Evolutionary conservation across 805 yeast genomes (phyloP).

Genomic region (Pichia phayaonensis): DNA sequence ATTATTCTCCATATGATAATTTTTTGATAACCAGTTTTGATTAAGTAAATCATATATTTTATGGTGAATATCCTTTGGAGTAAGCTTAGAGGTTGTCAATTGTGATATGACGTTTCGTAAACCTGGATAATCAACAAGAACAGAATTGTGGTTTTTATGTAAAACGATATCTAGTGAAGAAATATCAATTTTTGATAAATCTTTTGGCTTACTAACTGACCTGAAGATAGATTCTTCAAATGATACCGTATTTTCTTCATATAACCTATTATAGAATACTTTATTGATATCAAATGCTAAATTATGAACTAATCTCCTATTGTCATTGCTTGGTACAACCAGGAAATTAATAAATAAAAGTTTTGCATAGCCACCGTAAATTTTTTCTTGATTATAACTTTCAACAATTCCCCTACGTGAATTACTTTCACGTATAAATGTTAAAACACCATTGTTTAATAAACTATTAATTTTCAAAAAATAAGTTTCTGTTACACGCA

Average conservation of each 20-base stretch:
- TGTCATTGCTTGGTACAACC: slow-evolving; percentile 18
- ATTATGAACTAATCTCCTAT: slow-evolving; percentile 17
- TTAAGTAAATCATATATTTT: slow-evolving; percentile 27
- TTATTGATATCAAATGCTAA: slow-evolving; percentile 17
- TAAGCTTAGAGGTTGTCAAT: background rate
- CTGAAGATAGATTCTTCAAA: slow-evolving; percentile 5
- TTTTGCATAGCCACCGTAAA: slow-evolving; percentile 24
- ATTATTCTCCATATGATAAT: slow-evolving; percentile 2
- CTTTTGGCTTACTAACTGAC: slow-evolving; percentile 5
- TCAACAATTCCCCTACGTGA: slow-evolving; percentile 19
- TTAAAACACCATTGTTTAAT: slow-evolving; percentile 24
- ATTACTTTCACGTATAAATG: slow-evolving; percentile 25
- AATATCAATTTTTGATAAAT: slow-evolving; percentile 18
- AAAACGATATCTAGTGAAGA: slow-evolving; percentile 20
- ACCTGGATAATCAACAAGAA: background rate
- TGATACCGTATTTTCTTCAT: slow-evolving; percentile 14
- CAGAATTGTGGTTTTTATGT: slow-evolving; percentile 6
- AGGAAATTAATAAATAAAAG: slow-evolving; percentile 26
- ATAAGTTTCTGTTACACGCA: slow-evolving; percentile 20
- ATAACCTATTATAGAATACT: slow-evolving; percentile 15
- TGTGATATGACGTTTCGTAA: background rate
- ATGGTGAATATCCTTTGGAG: slow-evolving; percentile 20
- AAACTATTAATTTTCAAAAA: slow-evolving; percentile 22
- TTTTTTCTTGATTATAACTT: slow-evolving; percentile 14
- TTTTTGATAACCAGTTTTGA: slow-evolving; percentile 5